Evolutionary conservation across 139 green algal genomes (phyloP).

Genomic region (Coelastrella sp.): DNA sequence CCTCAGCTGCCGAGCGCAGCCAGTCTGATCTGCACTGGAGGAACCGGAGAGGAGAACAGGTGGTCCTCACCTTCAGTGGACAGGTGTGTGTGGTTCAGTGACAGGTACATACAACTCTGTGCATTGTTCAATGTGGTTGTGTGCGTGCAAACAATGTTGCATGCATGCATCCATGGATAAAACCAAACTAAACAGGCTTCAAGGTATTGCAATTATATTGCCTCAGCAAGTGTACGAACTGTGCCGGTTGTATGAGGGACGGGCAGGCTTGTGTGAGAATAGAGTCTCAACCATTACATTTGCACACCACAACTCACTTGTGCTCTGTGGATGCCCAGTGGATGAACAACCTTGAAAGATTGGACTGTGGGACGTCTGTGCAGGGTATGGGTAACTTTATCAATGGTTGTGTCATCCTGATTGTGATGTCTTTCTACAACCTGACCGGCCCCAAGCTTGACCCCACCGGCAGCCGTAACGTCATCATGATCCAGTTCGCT

Average conservation of each 20-base stretch:
- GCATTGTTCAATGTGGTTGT: too few relatives aligned
- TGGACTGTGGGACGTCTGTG: background rate
- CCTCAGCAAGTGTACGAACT: background rate
- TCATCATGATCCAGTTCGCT: slow-evolving; percentile 57
- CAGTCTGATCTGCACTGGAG: slow-evolving; percentile 62
- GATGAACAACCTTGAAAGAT: too few relatives aligned
- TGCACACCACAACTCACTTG: too few relatives aligned
- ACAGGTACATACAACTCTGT: too few relatives aligned
- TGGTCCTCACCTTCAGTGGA: slow-evolving; percentile 73
- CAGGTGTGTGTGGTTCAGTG: slow-evolving; percentile 51
- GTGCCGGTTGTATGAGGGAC: background rate
- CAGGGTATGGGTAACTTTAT: slow-evolving; percentile 65
- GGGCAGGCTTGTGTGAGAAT: background rate
- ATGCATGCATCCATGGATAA: background rate
- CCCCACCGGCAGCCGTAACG: background rate
- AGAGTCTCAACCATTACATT: too few relatives aligned
- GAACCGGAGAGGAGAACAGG: slow-evolving; percentile 52
- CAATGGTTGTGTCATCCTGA: slow-evolving; percentile 58
- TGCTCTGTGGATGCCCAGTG: too few relatives aligned
- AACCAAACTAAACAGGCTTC: background rate
- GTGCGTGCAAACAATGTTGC: background rate
- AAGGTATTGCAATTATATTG: too few relatives aligned
- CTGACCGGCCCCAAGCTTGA: slow-evolving; percentile 28
- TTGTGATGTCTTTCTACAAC: slow-evolving; percentile 52
- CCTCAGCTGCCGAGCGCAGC: slow-evolving; percentile 81